Conservation (phyloP, 352 stramenopile genomes). For the Phytophthora europaea region DNA sequence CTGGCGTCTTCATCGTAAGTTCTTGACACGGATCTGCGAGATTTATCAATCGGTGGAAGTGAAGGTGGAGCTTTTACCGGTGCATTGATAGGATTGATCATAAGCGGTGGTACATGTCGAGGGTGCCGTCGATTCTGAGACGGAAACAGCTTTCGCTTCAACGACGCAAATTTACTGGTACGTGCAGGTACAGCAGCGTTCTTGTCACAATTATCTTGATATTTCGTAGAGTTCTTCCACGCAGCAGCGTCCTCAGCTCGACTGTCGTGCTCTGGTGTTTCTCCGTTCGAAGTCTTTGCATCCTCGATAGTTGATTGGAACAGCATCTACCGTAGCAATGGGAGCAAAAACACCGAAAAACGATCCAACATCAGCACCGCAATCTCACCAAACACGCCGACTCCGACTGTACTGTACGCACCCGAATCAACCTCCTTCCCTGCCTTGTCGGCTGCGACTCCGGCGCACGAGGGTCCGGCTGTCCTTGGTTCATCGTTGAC, state of each 20-base stretch:
- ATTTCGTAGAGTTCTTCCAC: not conserved
- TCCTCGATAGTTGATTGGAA: slow-evolving; percentile 43
- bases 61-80: not conserved
- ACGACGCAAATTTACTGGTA: slow-evolving; percentile 49
- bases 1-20: not conserved
- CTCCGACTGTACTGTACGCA: slow-evolving; percentile 11
- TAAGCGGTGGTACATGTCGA: slow-evolving; percentile 48
- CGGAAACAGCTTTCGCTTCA: slow-evolving; percentile 72
- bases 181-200: slow-evolving; percentile 12
- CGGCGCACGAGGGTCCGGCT: slow-evolving; percentile 25
- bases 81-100: slow-evolving; percentile 53
- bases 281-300: not conserved
- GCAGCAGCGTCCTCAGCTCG: slow-evolving; percentile 16
- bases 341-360: not conserved
- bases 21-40: slow-evolving; percentile 1
- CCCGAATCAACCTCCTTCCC: slow-evolving; percentile 51
- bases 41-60: slow-evolving; percentile 15
- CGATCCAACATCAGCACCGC: not conserved
- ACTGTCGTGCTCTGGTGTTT: slow-evolving; percentile 13
- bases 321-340: slow-evolving; percentile 47
- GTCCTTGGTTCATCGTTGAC: slow-evolving; percentile 34
- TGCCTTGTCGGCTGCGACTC: slow-evolving; percentile 38
- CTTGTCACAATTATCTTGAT: slow-evolving; percentile 6
- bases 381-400: not conserved
- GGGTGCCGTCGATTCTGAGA: slow-evolving; percentile 58